A percentile compares a stretch with the other conserved stretches of the same genome.
These are phyloP conservation scores for Ogataea allantospora DNA, from an alignment of 805 yeast genomes.

Conservation along the genomic window DNA sequence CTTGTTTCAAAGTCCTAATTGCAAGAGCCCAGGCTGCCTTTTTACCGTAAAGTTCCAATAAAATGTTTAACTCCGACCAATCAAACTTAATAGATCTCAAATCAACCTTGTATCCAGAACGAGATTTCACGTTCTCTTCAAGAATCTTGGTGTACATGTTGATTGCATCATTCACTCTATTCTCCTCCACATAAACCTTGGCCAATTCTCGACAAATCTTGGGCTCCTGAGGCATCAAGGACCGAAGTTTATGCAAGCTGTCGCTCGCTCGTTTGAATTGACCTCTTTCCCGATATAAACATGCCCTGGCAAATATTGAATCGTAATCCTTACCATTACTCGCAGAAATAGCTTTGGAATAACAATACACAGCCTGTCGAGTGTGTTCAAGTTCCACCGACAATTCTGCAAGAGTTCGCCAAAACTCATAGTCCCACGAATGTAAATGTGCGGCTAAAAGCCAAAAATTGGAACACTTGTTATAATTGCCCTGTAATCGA, in stretches of 20 bases:
- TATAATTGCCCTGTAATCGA: constrained; percentile 58
- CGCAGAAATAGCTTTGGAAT: constrained; percentile 57
- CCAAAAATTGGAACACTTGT: constrained; percentile 81
- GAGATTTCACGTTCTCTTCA: constrained; percentile 51
- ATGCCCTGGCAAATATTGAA: constrained; percentile 61
- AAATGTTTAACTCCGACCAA: constrained; percentile 86
- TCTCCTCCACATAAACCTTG: constrained; percentile 48
- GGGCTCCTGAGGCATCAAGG: constrained; percentile 56
- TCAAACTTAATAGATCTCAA: constrained; percentile 54
- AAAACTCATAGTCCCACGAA: constrained; percentile 71
- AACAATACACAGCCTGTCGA: constrained; percentile 79
- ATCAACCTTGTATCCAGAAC: constrained; percentile 29
- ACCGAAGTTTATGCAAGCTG: constrained; percentile 60
- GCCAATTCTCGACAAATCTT: constrained; percentile 62
- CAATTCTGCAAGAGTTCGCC: constrained; percentile 73
- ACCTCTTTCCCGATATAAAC: constrained; percentile 63
- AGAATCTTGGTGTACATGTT: constrained; percentile 63
- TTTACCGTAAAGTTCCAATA: constrained; percentile 75
- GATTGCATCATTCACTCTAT: constrained; percentile 71
- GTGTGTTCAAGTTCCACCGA: constrained; percentile 63
- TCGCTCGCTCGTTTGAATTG: constrained; percentile 71
- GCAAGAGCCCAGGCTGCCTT: constrained; percentile 65
- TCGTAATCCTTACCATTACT: constrained; percentile 47
- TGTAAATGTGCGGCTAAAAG: constrained; percentile 75
- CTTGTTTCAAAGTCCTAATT: constrained; percentile 60